Base-by-base conservation (phyloP, 2,329 filamentous ascomycete genomes). In the Phoma sp. region DNA sequence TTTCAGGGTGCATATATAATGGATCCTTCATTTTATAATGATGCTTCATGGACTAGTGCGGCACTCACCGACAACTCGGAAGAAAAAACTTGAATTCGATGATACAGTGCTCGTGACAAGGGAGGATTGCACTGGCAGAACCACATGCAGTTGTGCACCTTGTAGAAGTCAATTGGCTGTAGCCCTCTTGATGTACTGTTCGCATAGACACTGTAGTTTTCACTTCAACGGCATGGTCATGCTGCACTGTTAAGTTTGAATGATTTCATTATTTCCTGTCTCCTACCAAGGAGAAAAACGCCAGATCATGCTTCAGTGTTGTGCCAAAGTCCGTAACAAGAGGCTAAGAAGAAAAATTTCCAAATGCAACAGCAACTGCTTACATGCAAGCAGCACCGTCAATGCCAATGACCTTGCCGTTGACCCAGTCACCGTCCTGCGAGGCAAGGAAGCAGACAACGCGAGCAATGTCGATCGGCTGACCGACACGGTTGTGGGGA, bases 381-480 rank as follows among this genome's bases (percentile, higher is more conserved):
- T 75, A 76, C 74, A 76, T 76, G 70, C 73, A 76, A 55, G 74
- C 74, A 64, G 73, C 74, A 36, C 74, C 74, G 47, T 76, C 74
- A 49, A 80, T 79, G 58, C 79, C 79, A 59, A 82, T 79, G 68
- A 82, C 77, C 76, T 82, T 82, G 69, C 80, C 80, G 69, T 82
- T 82, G 56, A 82, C 76, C 81, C 69, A 81, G 68, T 87, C 78
- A 71, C 84, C 71, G 73, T 86, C 75, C 77, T 87, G 75, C 71
- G 82, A 73, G 64, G 85, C 70, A 73, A 87, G 64, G 80, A 84
- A 78, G 76, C 82, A 84, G 52, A 87, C 85, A 14, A 87, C 84
- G 57, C 85, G 83, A 58, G 86, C 86, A 70, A 89, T 84, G 69
- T 89, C 86, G 68, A 87, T 83, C 52, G 86, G 86, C 60, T 88